Percentiles rank a stretch among this genome's conserved stretches.
These are phyloP conservation scores for Sarocladiaceae sp. DNA, from an alignment of 2,329 filamentous ascomycete species.

Conservation along the genomic window DNA sequence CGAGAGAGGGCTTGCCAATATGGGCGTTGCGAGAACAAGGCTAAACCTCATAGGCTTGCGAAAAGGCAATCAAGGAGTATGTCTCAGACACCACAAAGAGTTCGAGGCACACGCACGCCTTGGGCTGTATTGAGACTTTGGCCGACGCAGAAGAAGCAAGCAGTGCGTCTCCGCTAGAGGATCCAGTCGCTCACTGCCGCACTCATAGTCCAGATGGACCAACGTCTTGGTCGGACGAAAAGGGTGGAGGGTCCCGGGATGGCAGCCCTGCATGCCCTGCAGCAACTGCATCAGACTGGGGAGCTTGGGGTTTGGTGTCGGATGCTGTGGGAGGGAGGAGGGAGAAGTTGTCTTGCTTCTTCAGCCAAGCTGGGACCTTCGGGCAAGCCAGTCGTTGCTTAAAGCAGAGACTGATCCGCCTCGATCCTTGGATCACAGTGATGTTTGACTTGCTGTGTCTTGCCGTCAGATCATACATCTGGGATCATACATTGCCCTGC, in stretches of 20 bases:
- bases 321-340: neutral
- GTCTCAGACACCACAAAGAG: conserved; percentile 7
- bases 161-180: neutral
- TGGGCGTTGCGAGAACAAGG: neutral
- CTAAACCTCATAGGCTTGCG: neutral
- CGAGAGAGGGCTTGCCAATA: neutral
- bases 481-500: too few relatives aligned
- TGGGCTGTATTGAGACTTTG: too few relatives aligned
- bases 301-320: conserved; percentile 3
- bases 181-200: neutral
- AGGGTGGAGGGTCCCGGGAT: neutral
- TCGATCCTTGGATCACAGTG: neutral
- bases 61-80: neutral
- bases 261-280: conserved; percentile 8
- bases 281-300: conserved; percentile 1
- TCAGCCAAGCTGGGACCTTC: conserved; percentile 2
- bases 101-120: too few relatives aligned
- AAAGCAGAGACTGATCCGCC: conserved; percentile 4
- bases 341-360: conserved; percentile 7
- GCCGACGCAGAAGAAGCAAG: too few relatives aligned
- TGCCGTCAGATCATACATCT: too few relatives aligned
- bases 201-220: neutral
- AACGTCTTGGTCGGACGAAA: neutral
- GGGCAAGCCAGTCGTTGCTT: conserved; percentile 1
- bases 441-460: conserved; percentile 1